These are phyloP conservation scores for Pneumocystis murina DNA, from an alignment of 1,139 yeast genomes.

Conservation along the genomic window DNA sequence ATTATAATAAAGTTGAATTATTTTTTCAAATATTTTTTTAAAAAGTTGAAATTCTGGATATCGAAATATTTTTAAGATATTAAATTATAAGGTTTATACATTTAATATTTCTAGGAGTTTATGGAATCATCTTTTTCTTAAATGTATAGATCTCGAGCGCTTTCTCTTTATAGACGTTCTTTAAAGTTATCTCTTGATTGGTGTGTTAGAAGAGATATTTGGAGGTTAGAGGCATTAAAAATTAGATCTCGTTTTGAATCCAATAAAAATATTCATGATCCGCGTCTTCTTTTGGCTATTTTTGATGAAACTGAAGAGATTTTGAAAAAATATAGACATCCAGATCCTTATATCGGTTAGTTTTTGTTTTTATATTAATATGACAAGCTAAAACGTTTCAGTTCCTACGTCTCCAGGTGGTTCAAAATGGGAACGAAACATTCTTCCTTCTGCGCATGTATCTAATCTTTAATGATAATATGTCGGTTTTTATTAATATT, in stretches of 20 bases:
- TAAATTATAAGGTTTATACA: background rate
- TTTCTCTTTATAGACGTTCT: constrained; percentile 13
- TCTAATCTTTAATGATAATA: background rate
- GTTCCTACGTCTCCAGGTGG: background rate
- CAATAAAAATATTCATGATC: constrained; percentile 13
- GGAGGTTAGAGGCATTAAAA: constrained; percentile 13
- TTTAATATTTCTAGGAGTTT: background rate
- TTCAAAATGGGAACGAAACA: constrained; percentile 2
- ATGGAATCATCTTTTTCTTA: background rate
- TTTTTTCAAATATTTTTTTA: background rate
- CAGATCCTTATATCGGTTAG: constrained; percentile 10
- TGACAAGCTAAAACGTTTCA: background rate
- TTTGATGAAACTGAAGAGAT: constrained; percentile 8
- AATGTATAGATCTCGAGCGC: constrained; percentile 4
- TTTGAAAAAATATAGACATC: constrained; percentile 6
- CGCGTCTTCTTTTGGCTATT: constrained; percentile 7
- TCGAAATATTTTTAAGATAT: background rate
- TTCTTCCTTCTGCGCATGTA: background rate
- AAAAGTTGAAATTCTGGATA: background rate
- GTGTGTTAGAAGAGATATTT: constrained; percentile 14
- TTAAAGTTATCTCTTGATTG: constrained; percentile 14
- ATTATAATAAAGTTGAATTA: background rate
- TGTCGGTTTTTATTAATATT: background rate
- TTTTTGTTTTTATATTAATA: background rate
- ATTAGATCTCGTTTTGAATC: constrained; percentile 14